A percentile compares a stretch with the other conserved stretches of the same genome.
These are phyloP conservation scores for Carex littledalei DNA, from an alignment of 176 grass and related monocot species.

Conservation along the genomic window DNA sequence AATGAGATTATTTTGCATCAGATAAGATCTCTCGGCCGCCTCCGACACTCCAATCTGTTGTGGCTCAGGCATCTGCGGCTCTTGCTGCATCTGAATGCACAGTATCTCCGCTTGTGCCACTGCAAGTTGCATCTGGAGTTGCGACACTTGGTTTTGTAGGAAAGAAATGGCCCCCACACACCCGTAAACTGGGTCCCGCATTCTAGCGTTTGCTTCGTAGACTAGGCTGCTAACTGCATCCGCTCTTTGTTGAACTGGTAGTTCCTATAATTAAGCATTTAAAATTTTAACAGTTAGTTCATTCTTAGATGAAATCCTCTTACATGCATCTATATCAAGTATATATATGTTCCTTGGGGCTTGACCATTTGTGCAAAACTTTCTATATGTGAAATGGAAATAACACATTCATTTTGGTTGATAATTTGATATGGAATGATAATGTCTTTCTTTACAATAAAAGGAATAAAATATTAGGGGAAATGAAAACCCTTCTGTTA, in stretches of 20 bases:
- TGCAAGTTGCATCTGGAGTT: slow-evolving; percentile 93
- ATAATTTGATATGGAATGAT: not conserved
- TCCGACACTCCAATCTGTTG: not conserved
- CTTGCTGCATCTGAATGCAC: slow-evolving; percentile 86
- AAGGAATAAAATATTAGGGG: not conserved
- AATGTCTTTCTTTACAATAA: not conserved
- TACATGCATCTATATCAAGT: too few species aligned
- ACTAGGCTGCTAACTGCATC: slow-evolving; percentile 93
- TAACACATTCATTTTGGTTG: not conserved
- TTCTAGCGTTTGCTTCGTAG: slow-evolving; percentile 82
- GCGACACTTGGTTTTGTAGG: slow-evolving; percentile 87
- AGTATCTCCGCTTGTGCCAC: slow-evolving; percentile 87
- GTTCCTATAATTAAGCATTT: slow-evolving; percentile 34
- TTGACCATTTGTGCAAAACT: not conserved
- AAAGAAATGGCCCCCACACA: slow-evolving; percentile 91
- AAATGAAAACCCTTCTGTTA: not conserved
- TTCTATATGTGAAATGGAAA: not conserved
- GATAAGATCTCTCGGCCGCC: slow-evolving; percentile 31
- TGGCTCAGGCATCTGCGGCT: slow-evolving; percentile 11
- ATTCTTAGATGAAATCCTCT: too few species aligned
- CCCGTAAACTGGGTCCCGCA: slow-evolving; percentile 83
- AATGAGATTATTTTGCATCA: slow-evolving; percentile 44
- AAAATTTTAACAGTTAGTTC: not conserved
- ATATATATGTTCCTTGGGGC: too few species aligned
- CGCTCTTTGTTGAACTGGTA: slow-evolving; percentile 66